Evolutionary conservation across 129 eudicot species (phyloP).

Genomic region (Chrysanthemum makinoi): DNA sequence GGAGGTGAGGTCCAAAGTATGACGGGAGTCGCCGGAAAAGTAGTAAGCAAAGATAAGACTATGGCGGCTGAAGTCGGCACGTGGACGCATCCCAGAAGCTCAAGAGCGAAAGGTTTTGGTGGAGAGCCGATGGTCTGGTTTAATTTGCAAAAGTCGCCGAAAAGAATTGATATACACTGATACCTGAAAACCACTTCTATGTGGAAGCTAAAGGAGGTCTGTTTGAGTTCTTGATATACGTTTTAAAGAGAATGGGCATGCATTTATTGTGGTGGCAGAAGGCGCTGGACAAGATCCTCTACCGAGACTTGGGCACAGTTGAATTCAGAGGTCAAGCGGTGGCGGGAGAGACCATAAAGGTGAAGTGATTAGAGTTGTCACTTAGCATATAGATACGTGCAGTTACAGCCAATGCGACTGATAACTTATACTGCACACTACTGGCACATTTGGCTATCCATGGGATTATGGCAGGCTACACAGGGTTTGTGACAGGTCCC

Average conservation of each 20-base stretch:
- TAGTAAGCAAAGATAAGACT: too few relatives aligned
- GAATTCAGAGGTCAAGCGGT: slow-evolving; percentile 62
- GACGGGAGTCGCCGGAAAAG: too few relatives aligned
- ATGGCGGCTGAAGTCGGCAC: too few relatives aligned
- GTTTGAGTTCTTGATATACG: slow-evolving; percentile 47
- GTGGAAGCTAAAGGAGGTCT: slow-evolving; percentile 83
- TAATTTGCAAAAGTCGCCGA: too few relatives aligned
- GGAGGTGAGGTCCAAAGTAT: too few relatives aligned
- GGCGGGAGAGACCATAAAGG: slow-evolving; percentile 75
- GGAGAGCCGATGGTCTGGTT: too few relatives aligned
- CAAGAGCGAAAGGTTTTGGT: too few relatives aligned
- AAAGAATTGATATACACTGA: too few relatives aligned
- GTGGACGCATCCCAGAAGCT: too few relatives aligned
- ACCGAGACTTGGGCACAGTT: slow-evolving; percentile 66
- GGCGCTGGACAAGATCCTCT: slow-evolving; percentile 80
- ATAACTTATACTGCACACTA: slow-evolving; percentile 72
- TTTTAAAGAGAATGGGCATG: slow-evolving; percentile 60
- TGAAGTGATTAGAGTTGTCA: slow-evolving; percentile 51
- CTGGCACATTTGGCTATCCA: slow-evolving; percentile 79
- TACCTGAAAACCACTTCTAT: slow-evolving; percentile 61
- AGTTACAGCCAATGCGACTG: slow-evolving; percentile 76
- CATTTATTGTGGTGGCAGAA: slow-evolving; percentile 83
- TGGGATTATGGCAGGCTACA: slow-evolving; percentile 84
- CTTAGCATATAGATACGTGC: slow-evolving; percentile 71
- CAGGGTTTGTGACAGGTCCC: slow-evolving; percentile 75